Base-by-base conservation (phyloP, 148 eudicot genomes). In the Cornus suecica region DNA sequence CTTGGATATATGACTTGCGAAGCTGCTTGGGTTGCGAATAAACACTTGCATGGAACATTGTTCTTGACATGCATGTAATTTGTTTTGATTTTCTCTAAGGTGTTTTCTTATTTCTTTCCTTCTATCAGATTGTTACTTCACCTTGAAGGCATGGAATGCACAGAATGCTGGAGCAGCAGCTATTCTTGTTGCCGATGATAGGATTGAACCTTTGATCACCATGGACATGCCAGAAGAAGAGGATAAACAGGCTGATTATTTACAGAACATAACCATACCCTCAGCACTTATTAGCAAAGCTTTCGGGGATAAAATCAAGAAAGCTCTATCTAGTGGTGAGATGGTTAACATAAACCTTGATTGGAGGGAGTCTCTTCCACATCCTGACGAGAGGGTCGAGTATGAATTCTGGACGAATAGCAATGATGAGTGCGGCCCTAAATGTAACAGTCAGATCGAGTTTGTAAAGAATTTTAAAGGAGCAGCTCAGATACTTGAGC, bases 371-470 rank as follows among this genome's bases (percentile, higher is more conserved):
- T 81, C 99, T n/a, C 91, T 94, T 70, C 99, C 96, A 5, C 99
- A 94, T 72, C 99, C 99, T 5, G 99, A 94, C 83, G 99, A 94
- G 22, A 87, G 97, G 68, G 99, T 94, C 16, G 96, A 92, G 81
- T 92, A 92, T 56, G 99, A 94, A 84, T 87, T 92, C 42, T 94
- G 98, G 98, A 94, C 98, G 4, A 92, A 94, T 74, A 94, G 98
- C 78, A 94, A 94, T 31, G 97, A 92, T 64, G 98, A 94, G 74
- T 94, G 99, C 54, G 99, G 97, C 29, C 89, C 94, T 3, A 94
- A 94, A 80, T 94, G 99, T 66, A 90, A 94, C 45, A 86, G 83
- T 58, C 99, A 90, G 84, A 89, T 90, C 15, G 83, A 88, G 13
- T 94, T 92, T 85, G 79, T 94, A 1, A 94, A 86, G 82, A 80